Base-by-base conservation (phyloP, 176 grass and related monocot species). In the Paspalum vaginatum region DNA sequence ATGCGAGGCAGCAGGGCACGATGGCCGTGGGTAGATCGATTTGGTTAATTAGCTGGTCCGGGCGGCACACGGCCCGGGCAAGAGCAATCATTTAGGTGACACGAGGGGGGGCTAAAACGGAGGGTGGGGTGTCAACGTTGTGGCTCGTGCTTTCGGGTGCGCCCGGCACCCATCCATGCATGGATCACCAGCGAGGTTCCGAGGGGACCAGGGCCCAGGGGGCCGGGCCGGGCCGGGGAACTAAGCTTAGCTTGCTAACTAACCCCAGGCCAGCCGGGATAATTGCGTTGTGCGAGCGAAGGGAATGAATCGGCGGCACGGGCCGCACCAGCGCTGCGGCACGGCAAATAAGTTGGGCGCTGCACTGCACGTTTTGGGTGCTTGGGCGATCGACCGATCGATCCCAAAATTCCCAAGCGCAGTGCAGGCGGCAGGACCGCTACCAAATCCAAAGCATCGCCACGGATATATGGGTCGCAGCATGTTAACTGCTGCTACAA, bases 121-220 rank as follows among this genome's bases (percentile, higher is more conserved):
- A 75, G 68, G 84, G 79, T 90, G 75, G 54, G 80, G 64, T 87
- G 88, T 90, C 88, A 84, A 90, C 80, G 84, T 87, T 90, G 80
- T 90, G 80, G 7, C 57, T 84, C 68, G 45, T 87, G 87, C 87
- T 89, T 85, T 85, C 55, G 46, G 82, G 87, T 76, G 73, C 71
- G 27, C 24, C 59, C 59, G 59, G 53, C 53, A 56, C 18, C 8
- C 18, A 18, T 18, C 57, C 87, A 60, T 25, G 21, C 14, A 76
- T 24, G 51, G 22, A 79, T 85, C 87, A 63, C 71, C 87, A 85
- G 77, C 82, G 81, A 56, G 65, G 80, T 59, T 37, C 5, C 66
- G 12, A 50, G 73, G 81, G 87, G 76, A 89, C 76, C 68, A 54
- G 58, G 8, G 3, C 9, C 62, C 58, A 61, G 50, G 6, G 11